phyloP scores from a whole-genome alignment of 2,329 filamentous ascomycete genomes.

The Rhexocercosporidium sp. region DNA sequence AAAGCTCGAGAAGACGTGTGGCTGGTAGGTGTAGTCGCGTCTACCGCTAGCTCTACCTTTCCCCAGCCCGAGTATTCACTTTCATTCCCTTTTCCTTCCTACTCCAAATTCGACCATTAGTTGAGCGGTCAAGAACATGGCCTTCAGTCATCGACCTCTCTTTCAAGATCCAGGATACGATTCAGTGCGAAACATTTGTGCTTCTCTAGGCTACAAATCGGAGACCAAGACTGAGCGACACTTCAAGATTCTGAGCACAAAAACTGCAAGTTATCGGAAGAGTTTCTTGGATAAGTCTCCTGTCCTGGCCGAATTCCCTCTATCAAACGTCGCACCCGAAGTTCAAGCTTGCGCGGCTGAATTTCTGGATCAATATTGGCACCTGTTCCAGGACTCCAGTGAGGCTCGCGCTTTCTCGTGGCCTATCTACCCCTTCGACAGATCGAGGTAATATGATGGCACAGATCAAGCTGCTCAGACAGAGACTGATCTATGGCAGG shows the following conservation, averaged over 20 bases:
- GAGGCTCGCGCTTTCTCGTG: not conserved
- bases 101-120: not conserved
- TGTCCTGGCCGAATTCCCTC: not conserved
- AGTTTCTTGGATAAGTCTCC: not conserved
- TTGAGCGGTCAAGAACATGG: not conserved
- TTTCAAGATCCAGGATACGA: conserved; percentile 1
- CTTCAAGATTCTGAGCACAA: conserved; percentile 1
- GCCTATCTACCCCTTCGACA: not conserved
- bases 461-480: not conserved
- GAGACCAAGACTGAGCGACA: not conserved
- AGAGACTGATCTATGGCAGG: not conserved
- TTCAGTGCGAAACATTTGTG: not conserved
- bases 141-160: not conserved
- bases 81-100: not conserved
- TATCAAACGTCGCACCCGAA: not conserved
- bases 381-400: not conserved
- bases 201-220: not conserved
- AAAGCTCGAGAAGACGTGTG: too few species aligned
- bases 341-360: not conserved
- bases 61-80: too few species aligned
- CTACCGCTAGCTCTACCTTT: too few species aligned
- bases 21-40: too few species aligned
- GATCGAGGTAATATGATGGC: not conserved
- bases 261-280: not conserved
- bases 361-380: not conserved